Conservation (phyloP, 805 yeast species). For the Hemisphaericaspora nanyangensis region DNA sequence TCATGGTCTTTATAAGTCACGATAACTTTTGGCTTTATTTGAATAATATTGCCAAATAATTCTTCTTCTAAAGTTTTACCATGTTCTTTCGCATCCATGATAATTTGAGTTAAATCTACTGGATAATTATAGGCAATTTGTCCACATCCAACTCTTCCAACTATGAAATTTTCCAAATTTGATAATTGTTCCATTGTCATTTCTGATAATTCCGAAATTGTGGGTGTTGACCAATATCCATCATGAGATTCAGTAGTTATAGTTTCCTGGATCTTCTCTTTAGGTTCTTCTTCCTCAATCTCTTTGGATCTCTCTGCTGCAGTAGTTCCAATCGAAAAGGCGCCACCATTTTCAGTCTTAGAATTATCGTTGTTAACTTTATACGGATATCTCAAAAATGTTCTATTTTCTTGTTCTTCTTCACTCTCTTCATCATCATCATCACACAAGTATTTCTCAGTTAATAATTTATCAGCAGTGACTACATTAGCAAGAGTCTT, state of each 20-base stretch:
- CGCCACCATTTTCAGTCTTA: background rate
- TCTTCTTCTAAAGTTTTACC: slow-evolving; percentile 36
- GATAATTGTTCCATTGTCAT: slow-evolving; percentile 46
- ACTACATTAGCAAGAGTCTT: slow-evolving; percentile 19
- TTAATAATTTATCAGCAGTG: slow-evolving; percentile 13
- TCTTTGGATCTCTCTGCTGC: background rate
- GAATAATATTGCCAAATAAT: slow-evolving; percentile 32
- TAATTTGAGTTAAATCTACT: slow-evolving; percentile 61
- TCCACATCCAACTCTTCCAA: slow-evolving; percentile 67
- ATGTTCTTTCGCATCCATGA: slow-evolving; percentile 32
- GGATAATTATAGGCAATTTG: slow-evolving; percentile 62
- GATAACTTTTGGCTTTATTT: slow-evolving; percentile 48
- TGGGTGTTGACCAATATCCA: slow-evolving; percentile 74
- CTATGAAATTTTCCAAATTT: slow-evolving; percentile 57
- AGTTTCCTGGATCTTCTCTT: slow-evolving; percentile 7
- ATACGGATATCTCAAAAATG: slow-evolving; percentile 12
- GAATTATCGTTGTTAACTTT: slow-evolving; percentile 5
- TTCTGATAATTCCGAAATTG: slow-evolving; percentile 45
- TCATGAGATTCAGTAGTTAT: slow-evolving; percentile 14
- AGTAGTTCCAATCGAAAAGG: slow-evolving; percentile 1
- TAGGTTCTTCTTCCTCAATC: slow-evolving; percentile 6
- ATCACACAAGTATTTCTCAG: slow-evolving; percentile 18
- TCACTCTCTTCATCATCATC: slow-evolving; percentile 21
- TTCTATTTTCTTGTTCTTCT: slow-evolving; percentile 2
- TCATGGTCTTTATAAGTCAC: slow-evolving; percentile 59